phyloP scores from a whole-genome alignment of 1,284 basidiomycete genomes.

The Erythrobasidium hasegawianum region DNA sequence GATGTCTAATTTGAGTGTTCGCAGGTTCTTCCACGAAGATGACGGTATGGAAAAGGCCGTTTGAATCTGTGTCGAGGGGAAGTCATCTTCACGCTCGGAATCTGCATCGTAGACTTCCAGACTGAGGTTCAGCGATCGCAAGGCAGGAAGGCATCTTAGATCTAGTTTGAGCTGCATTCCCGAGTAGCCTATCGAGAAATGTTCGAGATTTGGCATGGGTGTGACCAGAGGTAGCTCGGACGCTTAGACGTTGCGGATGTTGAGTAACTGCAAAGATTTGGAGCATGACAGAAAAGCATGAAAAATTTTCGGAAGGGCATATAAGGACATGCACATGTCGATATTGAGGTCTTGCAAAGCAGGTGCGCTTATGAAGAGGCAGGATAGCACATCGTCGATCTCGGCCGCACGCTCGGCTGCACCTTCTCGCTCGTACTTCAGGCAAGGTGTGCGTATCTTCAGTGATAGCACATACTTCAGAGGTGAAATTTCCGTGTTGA shows the following conservation, averaged over 20 bases:
- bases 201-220: not conserved
- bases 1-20: not conserved
- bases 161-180: not conserved
- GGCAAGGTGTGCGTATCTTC: not conserved
- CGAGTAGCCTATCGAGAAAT: not conserved
- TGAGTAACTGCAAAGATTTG: not conserved
- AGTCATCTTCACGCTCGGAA: not conserved
- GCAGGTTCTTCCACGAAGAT: slow-evolving; percentile 2
- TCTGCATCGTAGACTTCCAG: slow-evolving; percentile 3
- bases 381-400: not conserved
- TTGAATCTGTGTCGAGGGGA: not conserved
- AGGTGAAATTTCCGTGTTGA: not conserved
- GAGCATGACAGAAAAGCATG: not conserved
- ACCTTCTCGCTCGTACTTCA: not conserved
- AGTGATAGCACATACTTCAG: not conserved
- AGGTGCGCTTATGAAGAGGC: not conserved
- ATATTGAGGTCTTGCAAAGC: not conserved
- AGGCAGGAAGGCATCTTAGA: not conserved
- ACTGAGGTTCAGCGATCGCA: not conserved
- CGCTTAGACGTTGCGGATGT: not conserved
- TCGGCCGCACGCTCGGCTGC: not conserved
- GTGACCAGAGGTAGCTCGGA: not conserved
- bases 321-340: slow-evolving; percentile 5
- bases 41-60: not conserved
- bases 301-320: not conserved